These are phyloP conservation scores for Xylaria arbuscula DNA, from an alignment of 2,329 filamentous ascomycete species.

Conservation along the genomic window DNA sequence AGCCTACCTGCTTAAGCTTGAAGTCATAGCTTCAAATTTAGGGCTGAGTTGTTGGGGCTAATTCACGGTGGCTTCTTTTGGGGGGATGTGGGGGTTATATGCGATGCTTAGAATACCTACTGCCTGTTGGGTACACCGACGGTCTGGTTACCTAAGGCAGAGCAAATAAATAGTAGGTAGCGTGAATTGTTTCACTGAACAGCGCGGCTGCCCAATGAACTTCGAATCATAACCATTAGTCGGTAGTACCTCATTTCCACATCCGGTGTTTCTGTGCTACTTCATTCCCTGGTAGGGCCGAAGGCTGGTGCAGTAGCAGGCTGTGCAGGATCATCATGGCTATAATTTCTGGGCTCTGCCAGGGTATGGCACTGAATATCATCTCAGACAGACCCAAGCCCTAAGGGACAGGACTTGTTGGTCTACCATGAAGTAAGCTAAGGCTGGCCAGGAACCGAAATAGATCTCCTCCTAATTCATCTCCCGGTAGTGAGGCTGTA, in stretches of 20 bases:
- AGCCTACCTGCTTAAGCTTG: not conserved
- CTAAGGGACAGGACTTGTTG: not conserved
- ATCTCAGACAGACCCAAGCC: not conserved
- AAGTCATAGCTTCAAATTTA: not conserved
- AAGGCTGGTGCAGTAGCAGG: too few relatives aligned
- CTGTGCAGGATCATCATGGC: not conserved
- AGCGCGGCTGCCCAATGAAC: not conserved
- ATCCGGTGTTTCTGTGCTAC: not conserved
- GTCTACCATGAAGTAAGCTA: not conserved
- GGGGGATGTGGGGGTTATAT: not conserved
- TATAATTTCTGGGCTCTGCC: not conserved
- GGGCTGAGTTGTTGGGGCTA: not conserved
- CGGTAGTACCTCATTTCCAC: not conserved
- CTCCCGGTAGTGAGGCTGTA: slow-evolving; percentile 5
- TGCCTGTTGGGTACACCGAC: too few relatives aligned
- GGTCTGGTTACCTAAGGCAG: not conserved
- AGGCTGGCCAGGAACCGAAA: not conserved
- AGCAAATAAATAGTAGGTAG: not conserved
- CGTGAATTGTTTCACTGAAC: slow-evolving; percentile 1
- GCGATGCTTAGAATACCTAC: not conserved
- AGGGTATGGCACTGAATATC: not conserved
- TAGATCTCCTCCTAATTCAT: not conserved
- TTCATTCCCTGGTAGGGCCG: not conserved
- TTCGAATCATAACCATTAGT: not conserved
- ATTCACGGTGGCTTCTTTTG: not conserved